Evolutionary conservation across 1,284 basidiomycete species (phyloP), one percentile per base, ranked within the genome.

Genomic region (Clitocybe nebularis): DNA sequence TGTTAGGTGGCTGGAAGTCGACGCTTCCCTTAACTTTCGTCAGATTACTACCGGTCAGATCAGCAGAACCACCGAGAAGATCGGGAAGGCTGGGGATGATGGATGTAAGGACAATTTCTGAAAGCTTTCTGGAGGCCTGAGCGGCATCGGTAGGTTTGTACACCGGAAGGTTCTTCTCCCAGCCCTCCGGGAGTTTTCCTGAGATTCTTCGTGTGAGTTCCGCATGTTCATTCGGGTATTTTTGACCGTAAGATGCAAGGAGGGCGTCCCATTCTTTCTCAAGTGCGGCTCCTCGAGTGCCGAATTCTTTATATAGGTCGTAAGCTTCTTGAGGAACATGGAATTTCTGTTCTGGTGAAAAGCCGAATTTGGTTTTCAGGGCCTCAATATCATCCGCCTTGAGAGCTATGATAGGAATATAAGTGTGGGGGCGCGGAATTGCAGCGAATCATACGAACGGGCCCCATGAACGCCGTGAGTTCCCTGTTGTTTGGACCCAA

Each of bases 1-100:
- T 92, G 66, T 77, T 85, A 14, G 89, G 87, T 43, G 81, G 87
- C 69, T 97, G 94, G 84, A 97, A 96, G 71, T 97, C 94, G 49
- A 84, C 74, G 43, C 77, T 80, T 56, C 76, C 75, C 74, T 90
- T 88, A 52, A 83, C 84, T 61, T 89, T 84, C 52, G 90, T 94
- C 63, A 95, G 73, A 72, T 95, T 96, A 65, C 87, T 91, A 49
- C 90, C 87, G 22, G 93, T 95, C 67, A 96, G 71, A 69, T 96
- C 93, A 42, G 93, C 93, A 36, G 92, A 94, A 52, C 93, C 93
- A 64, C 91, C 90, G 25, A 93, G 51, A 41, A 93, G 73, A 45
- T 97, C 94, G 45, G 93, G 93, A 32, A 97, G 68, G 38, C 64
- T 71, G 47, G 83, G 79, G 36, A 79, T 78, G 52, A 96, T 72